Percentiles rank a stretch among this genome's conserved stretches.
Evolutionary conservation across 257 asterid genomes (phyloP).

Genomic region (Cinchona pubescens): DNA sequence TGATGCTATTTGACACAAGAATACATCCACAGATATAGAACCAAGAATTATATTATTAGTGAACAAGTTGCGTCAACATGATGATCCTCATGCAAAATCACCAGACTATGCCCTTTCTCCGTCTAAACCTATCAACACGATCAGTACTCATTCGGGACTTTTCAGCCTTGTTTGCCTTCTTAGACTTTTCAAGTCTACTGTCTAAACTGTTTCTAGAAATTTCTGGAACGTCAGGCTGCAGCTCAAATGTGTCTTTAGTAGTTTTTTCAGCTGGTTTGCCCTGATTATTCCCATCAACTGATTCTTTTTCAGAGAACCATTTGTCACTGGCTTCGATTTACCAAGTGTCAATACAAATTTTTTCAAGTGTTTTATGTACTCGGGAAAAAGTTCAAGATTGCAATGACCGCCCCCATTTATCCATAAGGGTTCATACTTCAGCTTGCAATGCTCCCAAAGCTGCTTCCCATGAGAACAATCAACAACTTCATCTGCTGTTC

Average conservation of each 20-base stretch:
- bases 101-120: conserved; percentile 84
- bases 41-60: conserved; percentile 15
- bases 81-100: conserved; percentile 26
- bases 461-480: conserved; percentile 91
- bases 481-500: conserved; percentile 91
- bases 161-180: conserved; percentile 75
- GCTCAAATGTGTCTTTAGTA: conserved; percentile 40
- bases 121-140: conserved; percentile 76
- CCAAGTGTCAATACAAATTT: conserved; percentile 75
- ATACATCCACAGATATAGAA: conserved; percentile 16
- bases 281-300: conserved; percentile 39
- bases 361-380: conserved; percentile 79
- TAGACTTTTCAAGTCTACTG: conserved; percentile 86
- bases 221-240: conserved; percentile 65
- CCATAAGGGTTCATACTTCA: conserved; percentile 87
- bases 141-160: conserved; percentile 92
- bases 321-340: conserved; percentile 54
- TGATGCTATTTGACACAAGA: too few relatives aligned
- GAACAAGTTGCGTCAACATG: conserved; percentile 16
- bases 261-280: conserved; percentile 45
- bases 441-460: conserved; percentile 83
- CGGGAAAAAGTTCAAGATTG: conserved; percentile 92
- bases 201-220: conserved; percentile 89
- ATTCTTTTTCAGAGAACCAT: conserved; percentile 46
- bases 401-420: conserved; percentile 89